phyloP scores from a whole-genome alignment of 495 filamentous ascomycete species.

The Aspergillus leporis region DNA sequence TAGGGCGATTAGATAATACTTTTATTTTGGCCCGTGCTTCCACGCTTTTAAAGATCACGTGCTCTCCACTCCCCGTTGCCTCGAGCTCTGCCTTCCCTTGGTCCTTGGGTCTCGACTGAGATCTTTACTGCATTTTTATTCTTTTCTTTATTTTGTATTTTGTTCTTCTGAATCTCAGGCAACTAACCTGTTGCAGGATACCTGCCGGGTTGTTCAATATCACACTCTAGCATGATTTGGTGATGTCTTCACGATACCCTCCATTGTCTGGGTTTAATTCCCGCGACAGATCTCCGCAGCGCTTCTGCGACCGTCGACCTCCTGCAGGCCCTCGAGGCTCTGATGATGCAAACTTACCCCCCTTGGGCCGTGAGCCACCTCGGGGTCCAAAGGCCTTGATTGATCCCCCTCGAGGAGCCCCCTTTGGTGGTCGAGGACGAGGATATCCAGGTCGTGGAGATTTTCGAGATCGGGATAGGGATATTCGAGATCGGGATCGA shows the following conservation, averaged over 20 bases:
- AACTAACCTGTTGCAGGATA: conserved; percentile 25
- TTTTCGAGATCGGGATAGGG: conserved; percentile 60
- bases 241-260: conserved; percentile 51
- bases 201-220: conserved; percentile 20
- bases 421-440: conserved; percentile 45
- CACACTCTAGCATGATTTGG: conserved; percentile 45
- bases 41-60: conserved; percentile 27
- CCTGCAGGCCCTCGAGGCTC: conserved; percentile 40
- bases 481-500: conserved; percentile 45
- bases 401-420: conserved; percentile 60
- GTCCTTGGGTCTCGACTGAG: conserved; percentile 1
- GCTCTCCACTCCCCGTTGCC: conserved; percentile 19
- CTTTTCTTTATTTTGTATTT: conserved; percentile 12
- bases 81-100: conserved; percentile 10
- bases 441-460: conserved; percentile 56
- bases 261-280: conserved; percentile 50
- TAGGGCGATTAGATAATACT: conserved; percentile 18
- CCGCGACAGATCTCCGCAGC: conserved; percentile 50
- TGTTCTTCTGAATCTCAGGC: neutral
- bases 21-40: conserved; percentile 22
- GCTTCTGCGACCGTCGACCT: conserved; percentile 48
- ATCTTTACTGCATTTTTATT: conserved; percentile 10
- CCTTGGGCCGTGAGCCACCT: conserved; percentile 58
- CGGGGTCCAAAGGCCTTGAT: conserved; percentile 70
- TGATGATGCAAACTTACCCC: conserved; percentile 37